Evolutionary conservation across 768 basidiomycete genomes (phyloP).

Genomic region (Tulasnella sp.): DNA sequence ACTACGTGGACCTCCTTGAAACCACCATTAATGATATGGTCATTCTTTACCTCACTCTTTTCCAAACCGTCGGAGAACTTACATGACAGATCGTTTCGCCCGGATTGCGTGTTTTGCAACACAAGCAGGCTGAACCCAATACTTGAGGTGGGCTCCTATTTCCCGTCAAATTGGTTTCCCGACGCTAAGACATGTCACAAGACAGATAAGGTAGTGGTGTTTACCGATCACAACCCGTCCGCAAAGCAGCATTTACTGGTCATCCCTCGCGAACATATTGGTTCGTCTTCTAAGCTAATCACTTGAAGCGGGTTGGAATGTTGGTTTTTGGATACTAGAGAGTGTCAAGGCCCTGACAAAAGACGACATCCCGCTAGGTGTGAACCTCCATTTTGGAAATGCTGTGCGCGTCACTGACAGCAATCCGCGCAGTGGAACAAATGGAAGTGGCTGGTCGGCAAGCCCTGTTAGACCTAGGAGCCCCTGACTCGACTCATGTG

Average conservation of each 20-base stretch:
- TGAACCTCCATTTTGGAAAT: slow-evolving; percentile 17
- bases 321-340: slow-evolving; percentile 27
- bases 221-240: slow-evolving; percentile 29
- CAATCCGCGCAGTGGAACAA: slow-evolving; percentile 29
- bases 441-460: slow-evolving; percentile 42
- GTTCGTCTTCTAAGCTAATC: slow-evolving; percentile 19
- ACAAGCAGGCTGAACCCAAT: too few species aligned
- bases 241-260: slow-evolving; percentile 30
- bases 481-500: slow-evolving; percentile 31
- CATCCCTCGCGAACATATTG: slow-evolving; percentile 29
- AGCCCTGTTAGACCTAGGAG: slow-evolving; percentile 37
- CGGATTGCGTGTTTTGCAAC: too few species aligned
- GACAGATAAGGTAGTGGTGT: too few species aligned
- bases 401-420: slow-evolving; percentile 23
- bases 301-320: not conserved
- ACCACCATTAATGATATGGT: too few species aligned
- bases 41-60: too few species aligned
- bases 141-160: too few species aligned
- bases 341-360: slow-evolving; percentile 40
- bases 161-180: too few species aligned
- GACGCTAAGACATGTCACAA: too few species aligned
- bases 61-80: too few species aligned
- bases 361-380: slow-evolving; percentile 41
- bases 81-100: too few species aligned
- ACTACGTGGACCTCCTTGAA: too few species aligned